Evolutionary conservation across 306 rosid genomes (phyloP).

Genomic region (Styphnolobium japonicum): DNA sequence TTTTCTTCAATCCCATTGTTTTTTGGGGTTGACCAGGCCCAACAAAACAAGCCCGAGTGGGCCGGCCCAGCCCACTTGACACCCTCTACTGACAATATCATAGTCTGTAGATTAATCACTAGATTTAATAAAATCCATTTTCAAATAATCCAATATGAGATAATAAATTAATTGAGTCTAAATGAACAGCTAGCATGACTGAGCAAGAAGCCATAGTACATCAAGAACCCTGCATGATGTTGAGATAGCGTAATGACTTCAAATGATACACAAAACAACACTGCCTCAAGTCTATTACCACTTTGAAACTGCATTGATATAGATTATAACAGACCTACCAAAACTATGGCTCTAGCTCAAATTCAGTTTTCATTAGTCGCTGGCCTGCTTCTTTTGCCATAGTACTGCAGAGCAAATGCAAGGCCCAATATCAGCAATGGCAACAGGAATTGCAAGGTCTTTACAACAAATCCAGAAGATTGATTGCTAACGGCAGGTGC

Average conservation of each 20-base stretch:
- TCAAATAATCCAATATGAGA: not conserved
- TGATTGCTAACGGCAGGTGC: not conserved
- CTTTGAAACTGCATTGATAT: not conserved
- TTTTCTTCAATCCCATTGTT: no score
- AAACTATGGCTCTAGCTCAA: not conserved
- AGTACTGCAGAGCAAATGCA: conserved; percentile 55
- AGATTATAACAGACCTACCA: not conserved
- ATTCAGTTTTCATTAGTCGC: not conserved
- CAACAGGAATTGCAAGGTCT: conserved; percentile 47
- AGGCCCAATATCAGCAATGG: conserved; percentile 54
- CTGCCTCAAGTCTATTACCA: not conserved
- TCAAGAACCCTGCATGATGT: not conserved
- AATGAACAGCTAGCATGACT: not conserved
- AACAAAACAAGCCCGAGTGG: no score
- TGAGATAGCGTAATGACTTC: not conserved
- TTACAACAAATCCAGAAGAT: conserved; percentile 38
- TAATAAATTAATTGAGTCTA: not conserved
- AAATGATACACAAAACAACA: not conserved
- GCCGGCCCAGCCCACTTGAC: no score
- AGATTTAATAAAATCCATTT: not conserved
- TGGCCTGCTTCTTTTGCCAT: conserved; percentile 32
- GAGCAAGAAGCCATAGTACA: not conserved
- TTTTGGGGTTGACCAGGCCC: no score
- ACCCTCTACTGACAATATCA: no score
- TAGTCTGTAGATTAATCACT: not conserved